These are phyloP conservation scores for Neoascochyta sp. DNA, from an alignment of 2,329 filamentous ascomycete genomes.

Conservation along the genomic window DNA sequence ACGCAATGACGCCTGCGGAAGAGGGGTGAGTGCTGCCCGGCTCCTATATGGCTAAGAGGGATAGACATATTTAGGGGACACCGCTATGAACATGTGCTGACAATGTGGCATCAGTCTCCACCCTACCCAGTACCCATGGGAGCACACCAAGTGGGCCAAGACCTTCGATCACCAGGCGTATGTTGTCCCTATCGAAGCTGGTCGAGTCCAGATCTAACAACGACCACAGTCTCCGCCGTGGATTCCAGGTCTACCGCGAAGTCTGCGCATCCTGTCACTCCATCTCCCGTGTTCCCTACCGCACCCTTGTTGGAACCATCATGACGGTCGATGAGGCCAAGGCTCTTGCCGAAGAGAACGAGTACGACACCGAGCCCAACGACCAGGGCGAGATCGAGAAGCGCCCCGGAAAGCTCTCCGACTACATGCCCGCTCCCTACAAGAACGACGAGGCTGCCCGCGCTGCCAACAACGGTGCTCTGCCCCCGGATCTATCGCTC, in stretches of 20 bases:
- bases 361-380: constrained; percentile 98
- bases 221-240: constrained; percentile 76
- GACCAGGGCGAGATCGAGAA: constrained; percentile 98
- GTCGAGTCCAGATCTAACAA: constrained; percentile 3
- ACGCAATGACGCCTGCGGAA: constrained; percentile 89
- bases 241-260: constrained; percentile 99
- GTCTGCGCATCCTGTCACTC: constrained; percentile 98
- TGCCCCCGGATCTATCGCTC: constrained; percentile 94
- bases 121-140: constrained; percentile 89
- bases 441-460: constrained; percentile 99
- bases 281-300: constrained; percentile 89
- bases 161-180: constrained; percentile 97
- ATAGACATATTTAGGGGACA: too few species aligned
- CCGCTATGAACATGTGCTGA: constrained; percentile 29
- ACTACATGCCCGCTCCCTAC: constrained; percentile 93
- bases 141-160: constrained; percentile 85
- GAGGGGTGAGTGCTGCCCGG: constrained; percentile 76
- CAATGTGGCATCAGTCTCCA: constrained; percentile 65
- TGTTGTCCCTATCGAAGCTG: constrained; percentile 43
- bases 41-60: too few species aligned
- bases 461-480: constrained; percentile 95
- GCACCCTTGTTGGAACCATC: constrained; percentile 81
- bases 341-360: constrained; percentile 93
- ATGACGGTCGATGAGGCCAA: constrained; percentile 98
- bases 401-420: constrained; percentile 95